Base-by-base conservation (phyloP, 768 basidiomycete genomes). In the Rhodotorula paludigena region DNA sequence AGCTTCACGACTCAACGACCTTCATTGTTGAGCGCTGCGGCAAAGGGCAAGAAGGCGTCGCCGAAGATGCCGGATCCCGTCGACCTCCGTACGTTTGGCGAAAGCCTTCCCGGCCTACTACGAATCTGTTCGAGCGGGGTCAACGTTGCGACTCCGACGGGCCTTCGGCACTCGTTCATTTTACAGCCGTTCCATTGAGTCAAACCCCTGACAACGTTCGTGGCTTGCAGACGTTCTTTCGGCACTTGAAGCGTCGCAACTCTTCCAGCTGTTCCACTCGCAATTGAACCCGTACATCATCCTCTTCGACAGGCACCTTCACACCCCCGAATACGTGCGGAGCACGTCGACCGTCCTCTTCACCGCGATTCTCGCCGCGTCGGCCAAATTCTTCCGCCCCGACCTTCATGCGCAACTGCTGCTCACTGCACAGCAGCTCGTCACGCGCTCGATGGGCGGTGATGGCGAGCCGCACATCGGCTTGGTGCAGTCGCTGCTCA, bases 381-480 rank as follows among this genome's bases (percentile, higher is more conserved):
- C 66, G 30, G 65, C 71, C 42, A 67, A 68, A n/a, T 72, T 72
- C 52, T 35, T 68, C 60, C 71, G 71, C 3, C 32, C 48, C 15
- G 61, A 71, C 32, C 33, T 71, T 20, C 66, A 71, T 32, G 49
- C 55, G 1, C 28, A 49, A 5, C 51, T 71, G 6, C 55, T 71
- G 28, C 6, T 48, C n/a, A 18, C 18, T 14, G 69, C 69, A 16
- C 49, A 66, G 47, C 55, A 63, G 25, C 64, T 71, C 41, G 47
- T 63, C 49, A 55, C 48, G 3, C 58, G 69, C 8, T 55, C 60
- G 14, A 59, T 57, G 33, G 44, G 44, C 44, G 49, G 55, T 36
- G 64, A 70, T 25, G 45, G 49, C 38, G 15, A 66, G 33, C 47
- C 52, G 2, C 10, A 39, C 23, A 33, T 71, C 48, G 61, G 60